phyloP scores from a whole-genome alignment of 805 yeast species.

The Yamadazyma scolyti region DNA sequence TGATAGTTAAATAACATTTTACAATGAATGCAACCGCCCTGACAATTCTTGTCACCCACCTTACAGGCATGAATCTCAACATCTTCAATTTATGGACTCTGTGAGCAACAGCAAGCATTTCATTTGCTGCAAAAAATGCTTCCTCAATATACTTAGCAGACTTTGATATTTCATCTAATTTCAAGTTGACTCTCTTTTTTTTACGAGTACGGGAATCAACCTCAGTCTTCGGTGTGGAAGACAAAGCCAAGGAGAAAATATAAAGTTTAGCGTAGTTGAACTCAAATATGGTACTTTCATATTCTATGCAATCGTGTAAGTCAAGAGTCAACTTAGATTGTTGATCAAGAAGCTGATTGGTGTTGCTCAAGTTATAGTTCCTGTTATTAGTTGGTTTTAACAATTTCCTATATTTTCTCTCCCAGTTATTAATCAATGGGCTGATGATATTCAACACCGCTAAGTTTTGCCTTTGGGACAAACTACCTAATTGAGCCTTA shows the following conservation, averaged over 20 bases:
- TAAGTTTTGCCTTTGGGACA: constrained; percentile 61
- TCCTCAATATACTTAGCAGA: constrained; percentile 75
- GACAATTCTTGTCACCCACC: constrained; percentile 85
- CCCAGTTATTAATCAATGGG: constrained; percentile 80
- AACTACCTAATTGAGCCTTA: constrained; percentile 48
- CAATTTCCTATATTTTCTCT: constrained; percentile 53
- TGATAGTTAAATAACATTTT: constrained; percentile 71
- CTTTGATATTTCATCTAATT: constrained; percentile 65
- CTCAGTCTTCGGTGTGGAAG: constrained; percentile 29
- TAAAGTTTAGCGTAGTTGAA: constrained; percentile 81
- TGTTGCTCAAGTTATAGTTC: constrained; percentile 19
- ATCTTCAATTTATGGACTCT: constrained; percentile 62
- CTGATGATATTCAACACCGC: constrained; percentile 68
- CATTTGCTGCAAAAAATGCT: constrained; percentile 83
- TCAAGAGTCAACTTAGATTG: constrained; percentile 36
- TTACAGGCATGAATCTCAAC: constrained; percentile 79
- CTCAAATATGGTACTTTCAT: constrained; percentile 75
- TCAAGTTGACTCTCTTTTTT: constrained; percentile 28
- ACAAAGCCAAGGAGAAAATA: constrained; percentile 77
- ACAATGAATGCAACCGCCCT: constrained; percentile 88
- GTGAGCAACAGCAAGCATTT: constrained; percentile 65
- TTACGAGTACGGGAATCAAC: constrained; percentile 14
- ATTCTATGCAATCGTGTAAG: constrained; percentile 45
- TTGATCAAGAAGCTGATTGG: constrained; percentile 17
- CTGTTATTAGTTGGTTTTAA: constrained; percentile 48